Base-by-base conservation (phyloP, 768 basidiomycete genomes). In the Suillus tomentosus region DNA sequence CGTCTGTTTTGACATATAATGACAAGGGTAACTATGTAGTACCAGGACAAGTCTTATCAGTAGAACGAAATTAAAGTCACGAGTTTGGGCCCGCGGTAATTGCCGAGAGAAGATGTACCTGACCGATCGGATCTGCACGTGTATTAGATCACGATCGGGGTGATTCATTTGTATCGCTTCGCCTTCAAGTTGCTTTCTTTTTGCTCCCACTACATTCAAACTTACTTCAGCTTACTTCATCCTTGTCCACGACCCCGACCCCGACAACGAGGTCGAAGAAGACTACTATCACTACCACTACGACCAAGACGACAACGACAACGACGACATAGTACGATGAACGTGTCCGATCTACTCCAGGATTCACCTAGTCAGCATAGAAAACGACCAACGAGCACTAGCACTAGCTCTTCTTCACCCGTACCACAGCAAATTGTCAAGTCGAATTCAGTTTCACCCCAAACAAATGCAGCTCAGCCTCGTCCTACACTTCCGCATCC, bases 271-370 rank as follows among this genome's bases (percentile, higher is more conserved):
- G 0, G 31, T 31, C 11, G 0, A 48, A 22, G 11, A 48, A 48
- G 11, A 51, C 27, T 3, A 27, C 2, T 6, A 48, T 2, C 8
- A 43, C 17, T 9, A 19, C 19, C 8, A 48, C 31, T 10, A 57
- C 22, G 1, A 39, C n/a, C 1, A 37, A 11, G 36, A 37, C 37
- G 14, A 8, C 13, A 3, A 19, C 15, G 0, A 54, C 34, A 24
- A 55, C 54, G 1, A 6, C 9, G 2, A 19, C 42, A 9, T 24
- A 15, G 39, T 40, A 40, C 19, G 8, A 90, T 90, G 89, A 88
- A 90, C 76, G 87, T 91, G 68, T 85, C 85, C 27, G 85, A 80
- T 71, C 82, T 91, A 63, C 78, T 91, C 31, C 87, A 89, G 68
- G 87, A 88, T 74, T 85, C 88, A 0, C 89, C 89, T 57, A 88